Base-by-base conservation (phyloP, 1,284 basidiomycete species). In the Cryptococcus sp. region DNA sequence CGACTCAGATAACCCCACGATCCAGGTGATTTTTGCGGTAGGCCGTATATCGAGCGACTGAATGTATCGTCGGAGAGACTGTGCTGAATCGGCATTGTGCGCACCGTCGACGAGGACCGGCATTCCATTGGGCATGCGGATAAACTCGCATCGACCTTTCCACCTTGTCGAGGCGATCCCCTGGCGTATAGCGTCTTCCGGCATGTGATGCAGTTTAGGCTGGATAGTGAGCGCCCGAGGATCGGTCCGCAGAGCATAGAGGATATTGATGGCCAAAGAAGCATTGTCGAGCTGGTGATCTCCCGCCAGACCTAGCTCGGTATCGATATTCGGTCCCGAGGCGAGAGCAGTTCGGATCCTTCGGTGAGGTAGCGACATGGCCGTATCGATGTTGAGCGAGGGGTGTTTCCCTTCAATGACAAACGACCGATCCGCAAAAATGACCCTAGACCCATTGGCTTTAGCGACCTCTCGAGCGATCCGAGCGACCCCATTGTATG, bases 41-140 rank as follows among this genome's bases (percentile, higher is more conserved):
- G 57, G 16, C 26, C 61, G 50, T 18, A 68, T 50, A 23, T 67
- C 54, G 5, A 85, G 69, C 2, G 75, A 66, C 31, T 80, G 76
- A 49, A 97, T 74, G 68, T 92, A 97, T 5, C 75, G 66, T 1
- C 82, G 77, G 7, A 99, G 79, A 0, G 82, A 82, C 18, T 68
- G 57, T 0, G 90, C 80, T 0, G 91, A 92, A 5, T 87, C 83
- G n/a, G 82, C 75, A 65, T 99, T 99, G 69, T 99, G 95, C 1
- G 95, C 94, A 3, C 95, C 95, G 65, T 99, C 95, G 2, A 86
- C 84, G 6, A 98, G 78, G 5, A 92, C 73, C 5, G 60, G 60
- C 21, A 32, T 11, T 2, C 38, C 18, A 2, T 16, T 35, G 25
- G 23, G 19, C 6, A 31, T 23, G 12, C 32, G 35, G 9, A 76